Evolutionary conservation across 2,329 filamentous ascomycete species (phyloP).

Genomic region (Aspergillaceae sp.): DNA sequence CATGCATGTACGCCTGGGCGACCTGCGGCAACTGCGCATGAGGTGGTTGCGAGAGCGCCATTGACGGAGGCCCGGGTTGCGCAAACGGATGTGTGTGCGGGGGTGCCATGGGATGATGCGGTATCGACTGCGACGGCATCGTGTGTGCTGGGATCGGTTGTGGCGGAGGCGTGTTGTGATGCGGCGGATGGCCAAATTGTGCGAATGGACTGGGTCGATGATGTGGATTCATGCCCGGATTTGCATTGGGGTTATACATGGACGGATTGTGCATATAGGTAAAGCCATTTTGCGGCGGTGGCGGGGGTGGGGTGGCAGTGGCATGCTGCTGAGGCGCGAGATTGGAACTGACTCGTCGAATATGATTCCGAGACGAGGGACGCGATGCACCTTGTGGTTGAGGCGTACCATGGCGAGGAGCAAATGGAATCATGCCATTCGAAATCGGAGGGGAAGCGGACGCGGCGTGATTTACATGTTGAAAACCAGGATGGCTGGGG

Average conservation of each 20-base stretch:
- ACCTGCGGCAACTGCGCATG: slow-evolving; percentile 42
- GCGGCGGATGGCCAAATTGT: slow-evolving; percentile 35
- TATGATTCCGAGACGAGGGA: slow-evolving; percentile 70
- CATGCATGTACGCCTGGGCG: slow-evolving; percentile 65
- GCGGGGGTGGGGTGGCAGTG: slow-evolving; percentile 49
- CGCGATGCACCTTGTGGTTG: slow-evolving; percentile 68
- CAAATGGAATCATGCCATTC: slow-evolving; percentile 60
- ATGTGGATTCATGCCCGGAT: slow-evolving; percentile 39
- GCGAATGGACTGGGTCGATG: slow-evolving; percentile 37
- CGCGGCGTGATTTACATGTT: slow-evolving; percentile 74
- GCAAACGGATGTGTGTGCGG: slow-evolving; percentile 32
- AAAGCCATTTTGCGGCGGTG: slow-evolving; percentile 58
- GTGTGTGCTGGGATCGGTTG: slow-evolving; percentile 18
- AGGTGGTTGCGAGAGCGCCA: slow-evolving; percentile 26
- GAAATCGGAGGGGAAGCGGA: slow-evolving; percentile 82
- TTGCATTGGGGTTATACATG: slow-evolving; percentile 65
- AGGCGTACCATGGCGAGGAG: slow-evolving; percentile 68
- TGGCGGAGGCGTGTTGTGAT: slow-evolving; percentile 16
- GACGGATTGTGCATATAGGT: slow-evolving; percentile 78
- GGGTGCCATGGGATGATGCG: slow-evolving; percentile 16
- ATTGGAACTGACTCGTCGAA: slow-evolving; percentile 65
- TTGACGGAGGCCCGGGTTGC: slow-evolving; percentile 15
- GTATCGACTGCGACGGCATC: slow-evolving; percentile 35
- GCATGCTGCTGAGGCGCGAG: slow-evolving; percentile 58
- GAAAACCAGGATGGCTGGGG: slow-evolving; percentile 60